Base-by-base conservation (phyloP, 2,329 filamentous ascomycete genomes). In the Penicillium sp. region DNA sequence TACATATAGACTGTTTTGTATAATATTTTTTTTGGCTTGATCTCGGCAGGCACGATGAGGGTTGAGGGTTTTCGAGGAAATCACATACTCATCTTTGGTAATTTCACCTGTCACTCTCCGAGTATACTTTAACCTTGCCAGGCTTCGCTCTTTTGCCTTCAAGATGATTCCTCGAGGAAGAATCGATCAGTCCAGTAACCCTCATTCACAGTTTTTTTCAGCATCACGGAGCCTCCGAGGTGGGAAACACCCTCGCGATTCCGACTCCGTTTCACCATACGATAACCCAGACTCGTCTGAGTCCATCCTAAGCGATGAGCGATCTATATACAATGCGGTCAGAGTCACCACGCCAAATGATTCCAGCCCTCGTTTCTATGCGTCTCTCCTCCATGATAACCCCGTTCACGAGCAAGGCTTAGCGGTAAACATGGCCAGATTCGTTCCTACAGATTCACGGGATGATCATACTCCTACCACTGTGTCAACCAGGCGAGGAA, bases 251-350 rank as follows among this genome's bases (percentile, higher is more conserved):
- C 39, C 23, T 33, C 42, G 21, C 17, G 38, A 57, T 27, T 62
- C 62, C 21, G 50, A 51, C 13, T 61, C 49, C 6, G 19, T 33
- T 27, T 53, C 60, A 41, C 53, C 48, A 10, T 54, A 53, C 15
- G 48, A 64, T 43, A 53, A 57, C n/a, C 54, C 49, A 33, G 57
- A 55, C 19, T 68, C 65, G 12, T 64, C 63, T 0, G 71, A 73
- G 43, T 70, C 70, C 15, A 54, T 66, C 35, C 67, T 68, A 19
- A 76, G 73, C 52, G 71, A 75, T 25, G 72, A 75, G 45, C 68
- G 65, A 49, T 74, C 69, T 12, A 74, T 79, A 13, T 76, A 70
- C 60, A 70, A 77, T 61, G 76, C 75, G 8, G 58, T 68, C 39
- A 59, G 69, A 45, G 69, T 70, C 31, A 68, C 66, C 29, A 72